These are phyloP conservation scores for Clohesyomyces aquaticus DNA, from an alignment of 495 filamentous ascomycete genomes.

Conservation along the genomic window DNA sequence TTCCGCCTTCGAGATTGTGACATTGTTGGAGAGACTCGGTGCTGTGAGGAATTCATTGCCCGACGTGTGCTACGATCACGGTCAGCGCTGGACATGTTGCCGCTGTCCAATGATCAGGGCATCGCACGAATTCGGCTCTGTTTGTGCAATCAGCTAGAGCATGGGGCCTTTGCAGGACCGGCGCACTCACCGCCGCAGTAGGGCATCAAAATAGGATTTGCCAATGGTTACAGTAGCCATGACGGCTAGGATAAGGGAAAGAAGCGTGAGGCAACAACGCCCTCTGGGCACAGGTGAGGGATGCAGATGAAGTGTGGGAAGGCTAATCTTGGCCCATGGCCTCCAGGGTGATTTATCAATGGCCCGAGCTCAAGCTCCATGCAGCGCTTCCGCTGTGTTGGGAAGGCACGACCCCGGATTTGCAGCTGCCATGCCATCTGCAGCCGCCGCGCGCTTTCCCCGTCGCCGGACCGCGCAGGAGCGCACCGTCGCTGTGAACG, in stretches of 20 bases:
- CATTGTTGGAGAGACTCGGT: conserved; percentile 44
- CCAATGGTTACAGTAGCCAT: conserved; percentile 49
- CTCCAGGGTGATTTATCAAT: conserved; percentile 3
- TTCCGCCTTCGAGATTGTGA: conserved; percentile 59
- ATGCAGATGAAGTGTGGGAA: conserved; percentile 6
- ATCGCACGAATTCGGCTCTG: conserved; percentile 52
- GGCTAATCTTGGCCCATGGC: not conserved
- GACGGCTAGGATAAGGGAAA: conserved; percentile 20
- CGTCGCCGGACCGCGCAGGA: not conserved
- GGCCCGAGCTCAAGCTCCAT: conserved; percentile 12
- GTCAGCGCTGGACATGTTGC: not conserved
- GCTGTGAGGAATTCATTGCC: conserved; percentile 33
- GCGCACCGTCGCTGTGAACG: not conserved
- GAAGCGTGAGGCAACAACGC: not conserved
- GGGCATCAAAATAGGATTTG: conserved; percentile 46
- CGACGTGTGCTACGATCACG: conserved; percentile 50
- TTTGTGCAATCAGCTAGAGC: conserved; percentile 5
- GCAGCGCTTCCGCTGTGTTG: not conserved
- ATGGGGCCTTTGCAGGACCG: not conserved
- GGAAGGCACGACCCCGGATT: conserved; percentile 24
- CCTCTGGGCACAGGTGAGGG: conserved; percentile 12
- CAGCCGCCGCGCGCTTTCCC: conserved; percentile 4
- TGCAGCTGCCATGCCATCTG: conserved; percentile 1
- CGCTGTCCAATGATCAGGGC: not conserved
- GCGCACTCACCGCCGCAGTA: conserved; percentile 47